Percentiles rank a stretch among this genome's conserved stretches.
Conservation (phyloP, 2,329 filamentous ascomycete genomes). For the Neonectria hederae region DNA sequence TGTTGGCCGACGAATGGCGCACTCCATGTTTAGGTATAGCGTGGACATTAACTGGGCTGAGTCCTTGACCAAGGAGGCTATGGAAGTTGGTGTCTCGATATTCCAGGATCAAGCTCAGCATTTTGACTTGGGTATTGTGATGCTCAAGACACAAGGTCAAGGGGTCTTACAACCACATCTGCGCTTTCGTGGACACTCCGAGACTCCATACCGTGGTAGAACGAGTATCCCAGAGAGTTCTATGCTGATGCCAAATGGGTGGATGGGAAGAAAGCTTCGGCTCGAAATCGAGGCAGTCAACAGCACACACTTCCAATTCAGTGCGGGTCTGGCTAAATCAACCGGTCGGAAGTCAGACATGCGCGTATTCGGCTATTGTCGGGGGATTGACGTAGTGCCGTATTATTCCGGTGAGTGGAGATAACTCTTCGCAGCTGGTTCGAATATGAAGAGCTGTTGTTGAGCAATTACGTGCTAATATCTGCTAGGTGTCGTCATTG, state of each 20-base stretch:
- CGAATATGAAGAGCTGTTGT: not conserved
- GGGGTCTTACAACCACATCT: constrained; percentile 1
- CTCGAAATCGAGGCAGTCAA: constrained; percentile 10
- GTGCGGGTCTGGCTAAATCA: not conserved
- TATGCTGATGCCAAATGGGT: not conserved
- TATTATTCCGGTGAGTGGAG: constrained; percentile 20
- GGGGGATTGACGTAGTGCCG: constrained; percentile 6
- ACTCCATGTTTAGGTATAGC: constrained; percentile 62
- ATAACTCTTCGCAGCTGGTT: not conserved
- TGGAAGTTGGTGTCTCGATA: constrained; percentile 62
- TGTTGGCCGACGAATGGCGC: constrained; percentile 62
- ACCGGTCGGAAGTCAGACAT: not conserved
- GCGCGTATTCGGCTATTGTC: constrained; percentile 4
- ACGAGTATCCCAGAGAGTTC: not conserved
- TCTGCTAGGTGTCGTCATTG: constrained; percentile 55
- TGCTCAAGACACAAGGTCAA: constrained; percentile 35
- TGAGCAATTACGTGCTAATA: not conserved
- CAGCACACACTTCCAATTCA: constrained; percentile 15
- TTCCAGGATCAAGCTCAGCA: constrained; percentile 66
- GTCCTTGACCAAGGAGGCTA: constrained; percentile 41
- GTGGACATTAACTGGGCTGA: constrained; percentile 57
- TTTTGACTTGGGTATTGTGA: constrained; percentile 56
- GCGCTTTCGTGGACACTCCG: constrained; percentile 18
- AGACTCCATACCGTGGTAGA: constrained; percentile 18
- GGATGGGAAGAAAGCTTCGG: constrained; percentile 14